These are phyloP conservation scores for Adansonia gregorii DNA, from an alignment of 441 rosid species.

Conservation along the genomic window DNA sequence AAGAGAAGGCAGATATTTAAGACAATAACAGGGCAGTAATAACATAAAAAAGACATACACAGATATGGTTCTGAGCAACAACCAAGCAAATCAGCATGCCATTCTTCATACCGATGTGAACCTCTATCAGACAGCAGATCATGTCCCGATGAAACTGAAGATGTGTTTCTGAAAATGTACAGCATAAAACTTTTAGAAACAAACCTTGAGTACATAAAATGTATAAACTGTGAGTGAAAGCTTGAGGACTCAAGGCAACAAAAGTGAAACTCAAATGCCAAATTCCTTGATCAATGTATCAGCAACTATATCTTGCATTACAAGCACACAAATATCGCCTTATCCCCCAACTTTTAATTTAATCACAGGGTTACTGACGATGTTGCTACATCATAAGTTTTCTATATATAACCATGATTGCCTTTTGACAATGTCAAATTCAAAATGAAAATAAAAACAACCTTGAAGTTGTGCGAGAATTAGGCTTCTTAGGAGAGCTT, in stretches of 20 bases:
- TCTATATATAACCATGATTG: neutral
- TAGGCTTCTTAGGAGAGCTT: slow-evolving; percentile 50
- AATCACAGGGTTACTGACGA: neutral
- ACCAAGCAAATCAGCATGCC: slow-evolving; percentile 84
- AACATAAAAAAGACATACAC: slow-evolving; percentile 51
- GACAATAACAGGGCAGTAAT: neutral
- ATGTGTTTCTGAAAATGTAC: slow-evolving; percentile 54
- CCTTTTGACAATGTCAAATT: neutral
- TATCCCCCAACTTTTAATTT: slow-evolving; percentile 4
- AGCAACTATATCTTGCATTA: slow-evolving; percentile 13
- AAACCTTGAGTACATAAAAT: slow-evolving; percentile 20
- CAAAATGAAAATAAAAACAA: slow-evolving; percentile 31
- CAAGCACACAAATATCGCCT: neutral
- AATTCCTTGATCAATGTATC: neutral
- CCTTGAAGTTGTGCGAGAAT: slow-evolving; percentile 65
- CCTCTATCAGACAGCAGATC: slow-evolving; percentile 66
- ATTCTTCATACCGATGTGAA: slow-evolving; percentile 60
- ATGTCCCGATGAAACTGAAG: slow-evolving; percentile 69
- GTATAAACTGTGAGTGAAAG: neutral
- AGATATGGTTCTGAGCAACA: slow-evolving; percentile 85
- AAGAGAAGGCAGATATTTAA: neutral
- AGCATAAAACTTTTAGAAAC: slow-evolving; percentile 29
- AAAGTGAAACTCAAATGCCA: neutral
- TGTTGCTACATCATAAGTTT: neutral
- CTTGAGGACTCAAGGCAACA: neutral